These are phyloP conservation scores for Wickerhamomyces xylosicus DNA, from an alignment of 805 yeast genomes.

Conservation along the genomic window DNA sequence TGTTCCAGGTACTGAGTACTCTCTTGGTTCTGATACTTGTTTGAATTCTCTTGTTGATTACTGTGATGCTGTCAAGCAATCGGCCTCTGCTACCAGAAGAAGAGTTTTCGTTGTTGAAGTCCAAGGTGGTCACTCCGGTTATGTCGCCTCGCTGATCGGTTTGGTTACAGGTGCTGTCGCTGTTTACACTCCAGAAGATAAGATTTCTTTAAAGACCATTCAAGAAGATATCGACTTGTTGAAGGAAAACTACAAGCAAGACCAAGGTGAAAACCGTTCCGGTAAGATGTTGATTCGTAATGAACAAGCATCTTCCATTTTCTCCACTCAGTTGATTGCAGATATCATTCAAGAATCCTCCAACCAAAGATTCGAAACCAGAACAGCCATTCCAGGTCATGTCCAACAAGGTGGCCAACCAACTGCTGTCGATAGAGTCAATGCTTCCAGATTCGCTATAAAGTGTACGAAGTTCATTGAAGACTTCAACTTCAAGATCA, in stretches of 20 bases:
- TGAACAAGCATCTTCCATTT: slow-evolving; percentile 62
- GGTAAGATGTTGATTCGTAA: slow-evolving; percentile 65
- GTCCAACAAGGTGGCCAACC: slow-evolving; percentile 81
- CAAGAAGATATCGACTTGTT: slow-evolving; percentile 57
- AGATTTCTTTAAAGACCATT: slow-evolving; percentile 46
- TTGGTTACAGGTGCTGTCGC: slow-evolving; percentile 66
- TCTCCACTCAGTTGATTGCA: slow-evolving; percentile 59
- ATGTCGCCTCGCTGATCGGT: slow-evolving; percentile 59
- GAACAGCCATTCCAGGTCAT: slow-evolving; percentile 79
- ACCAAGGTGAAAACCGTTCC: slow-evolving; percentile 53
- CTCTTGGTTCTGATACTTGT: slow-evolving; percentile 70
- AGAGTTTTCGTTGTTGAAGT: slow-evolving; percentile 75
- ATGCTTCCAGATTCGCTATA: slow-evolving; percentile 63
- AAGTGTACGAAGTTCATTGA: slow-evolving; percentile 86
- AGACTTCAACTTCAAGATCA: slow-evolving; percentile 33
- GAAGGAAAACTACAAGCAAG: slow-evolving; percentile 46
- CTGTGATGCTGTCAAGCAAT: slow-evolving; percentile 72
- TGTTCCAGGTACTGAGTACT: slow-evolving; percentile 76
- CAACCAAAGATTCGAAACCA: slow-evolving; percentile 59
- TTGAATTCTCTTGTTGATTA: slow-evolving; percentile 59
- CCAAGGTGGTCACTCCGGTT: slow-evolving; percentile 82
- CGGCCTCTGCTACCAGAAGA: slow-evolving; percentile 70
- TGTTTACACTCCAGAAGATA: slow-evolving; percentile 69
- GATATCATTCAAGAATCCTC: slow-evolving; percentile 54
- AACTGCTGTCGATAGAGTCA: slow-evolving; percentile 55